A percentile compares a stretch with the other conserved stretches of the same genome.
phyloP scores from a whole-genome alignment of 2,329 filamentous ascomycete genomes.

The Alternaria infectoria region DNA sequence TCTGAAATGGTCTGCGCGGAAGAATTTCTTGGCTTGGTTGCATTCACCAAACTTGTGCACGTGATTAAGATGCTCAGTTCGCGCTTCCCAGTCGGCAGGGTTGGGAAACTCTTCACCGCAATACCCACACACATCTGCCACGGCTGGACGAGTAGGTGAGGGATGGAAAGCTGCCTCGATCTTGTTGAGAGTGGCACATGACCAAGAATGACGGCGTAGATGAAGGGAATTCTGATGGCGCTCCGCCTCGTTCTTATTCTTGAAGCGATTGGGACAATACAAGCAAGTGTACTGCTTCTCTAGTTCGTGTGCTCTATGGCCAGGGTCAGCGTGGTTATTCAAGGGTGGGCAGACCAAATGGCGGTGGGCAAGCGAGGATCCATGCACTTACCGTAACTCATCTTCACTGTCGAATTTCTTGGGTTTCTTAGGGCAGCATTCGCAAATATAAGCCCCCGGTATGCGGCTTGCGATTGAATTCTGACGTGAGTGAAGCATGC shows the following conservation, averaged over 20 bases:
- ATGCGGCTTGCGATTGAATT: constrained; percentile 58
- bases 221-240: constrained; percentile 95
- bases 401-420: constrained; percentile 90
- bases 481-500: constrained; percentile 54
- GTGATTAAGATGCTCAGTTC: constrained; percentile 85
- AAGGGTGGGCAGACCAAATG: constrained; percentile 19
- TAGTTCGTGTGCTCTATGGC: constrained; percentile 77
- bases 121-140: constrained; percentile 86
- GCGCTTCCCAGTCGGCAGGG: constrained; percentile 85
- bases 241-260: constrained; percentile 98
- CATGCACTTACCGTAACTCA: constrained; percentile 75
- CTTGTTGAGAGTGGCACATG: constrained; percentile 80
- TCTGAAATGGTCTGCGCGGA: constrained; percentile 94
- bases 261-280: constrained; percentile 94
- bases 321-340: constrained; percentile 26
- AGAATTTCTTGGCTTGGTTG: constrained; percentile 98
- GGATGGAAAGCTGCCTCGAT: constrained; percentile 85
- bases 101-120: constrained; percentile 93
- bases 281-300: constrained; percentile 96
- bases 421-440: constrained; percentile 96
- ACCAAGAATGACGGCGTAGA: constrained; percentile 93
- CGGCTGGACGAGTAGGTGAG: constrained; percentile 67
- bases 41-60: constrained; percentile 97
- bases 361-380: constrained; percentile 31
- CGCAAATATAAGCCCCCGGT: constrained; percentile 74